phyloP scores from a whole-genome alignment of 2,329 filamentous ascomycete species.

The Apiospora hydei region DNA sequence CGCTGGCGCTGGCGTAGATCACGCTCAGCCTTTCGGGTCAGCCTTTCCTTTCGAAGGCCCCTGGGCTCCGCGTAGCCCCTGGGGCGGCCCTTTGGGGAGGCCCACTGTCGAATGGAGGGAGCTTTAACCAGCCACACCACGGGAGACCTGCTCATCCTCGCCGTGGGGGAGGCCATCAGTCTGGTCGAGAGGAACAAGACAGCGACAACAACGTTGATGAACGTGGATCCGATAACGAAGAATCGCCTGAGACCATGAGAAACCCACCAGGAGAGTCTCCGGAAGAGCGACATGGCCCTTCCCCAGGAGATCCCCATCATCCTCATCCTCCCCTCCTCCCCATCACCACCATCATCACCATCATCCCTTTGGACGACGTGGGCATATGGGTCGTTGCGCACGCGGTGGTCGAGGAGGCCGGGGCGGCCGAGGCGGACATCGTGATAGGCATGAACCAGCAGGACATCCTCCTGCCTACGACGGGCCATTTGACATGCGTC shows the following conservation, averaged over 20 bases:
- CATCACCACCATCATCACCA: slow-evolving; percentile 30
- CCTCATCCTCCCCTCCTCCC: slow-evolving; percentile 31
- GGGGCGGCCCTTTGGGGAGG: slow-evolving; percentile 29
- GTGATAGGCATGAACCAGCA: slow-evolving; percentile 32
- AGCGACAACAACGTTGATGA: slow-evolving; percentile 31
- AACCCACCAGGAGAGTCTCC: slow-evolving; percentile 25
- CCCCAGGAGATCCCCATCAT: slow-evolving; percentile 26
- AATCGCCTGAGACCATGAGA: slow-evolving; percentile 43
- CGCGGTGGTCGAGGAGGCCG: slow-evolving; percentile 33
- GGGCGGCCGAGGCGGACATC: slow-evolving; percentile 31
- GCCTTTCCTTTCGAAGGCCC: slow-evolving; percentile 32
- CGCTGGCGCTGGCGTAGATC: slow-evolving; percentile 40
- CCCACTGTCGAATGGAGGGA: slow-evolving; percentile 28
- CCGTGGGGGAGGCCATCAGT: slow-evolving; percentile 37
- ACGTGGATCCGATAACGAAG: slow-evolving; percentile 44
- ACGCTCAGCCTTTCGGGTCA: slow-evolving; percentile 42
- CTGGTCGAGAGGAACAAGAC: slow-evolving; percentile 32
- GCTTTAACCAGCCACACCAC: slow-evolving; percentile 28
- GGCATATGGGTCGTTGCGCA: slow-evolving; percentile 27
- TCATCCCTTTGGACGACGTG: slow-evolving; percentile 32
- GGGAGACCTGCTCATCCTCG: slow-evolving; percentile 34
- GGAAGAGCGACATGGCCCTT: not conserved
- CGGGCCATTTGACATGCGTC: slow-evolving; percentile 47
- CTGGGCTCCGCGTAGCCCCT: slow-evolving; percentile 26
- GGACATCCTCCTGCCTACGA: slow-evolving; percentile 34